phyloP scores from a whole-genome alignment of 768 basidiomycete genomes.

The Botryobasidium botryosum region DNA sequence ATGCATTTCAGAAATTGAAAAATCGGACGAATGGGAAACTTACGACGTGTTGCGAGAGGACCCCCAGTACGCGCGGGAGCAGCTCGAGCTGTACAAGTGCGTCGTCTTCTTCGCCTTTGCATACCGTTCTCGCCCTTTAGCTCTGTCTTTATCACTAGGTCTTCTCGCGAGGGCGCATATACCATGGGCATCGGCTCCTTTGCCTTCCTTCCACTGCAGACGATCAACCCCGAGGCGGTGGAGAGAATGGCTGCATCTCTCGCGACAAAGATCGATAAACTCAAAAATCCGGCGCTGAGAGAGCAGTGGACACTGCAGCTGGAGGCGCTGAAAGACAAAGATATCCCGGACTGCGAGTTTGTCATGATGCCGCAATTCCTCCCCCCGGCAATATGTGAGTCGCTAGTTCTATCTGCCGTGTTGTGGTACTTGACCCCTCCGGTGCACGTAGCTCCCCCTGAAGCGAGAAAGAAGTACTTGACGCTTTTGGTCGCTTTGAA shows the following conservation, averaged over 20 bases:
- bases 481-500: neutral
- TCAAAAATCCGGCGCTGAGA: neutral
- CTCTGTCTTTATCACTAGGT: no score
- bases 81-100: constrained; percentile 3
- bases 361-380: neutral
- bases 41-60: constrained; percentile 4
- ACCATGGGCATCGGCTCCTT: no score
- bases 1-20: constrained; percentile 4
- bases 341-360: neutral
- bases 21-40: neutral
- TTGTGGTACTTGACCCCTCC: no score
- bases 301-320: neutral
- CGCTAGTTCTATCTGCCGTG: no score
- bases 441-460: neutral
- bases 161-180: no score
- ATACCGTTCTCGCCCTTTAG: no score
- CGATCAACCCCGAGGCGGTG: no score
- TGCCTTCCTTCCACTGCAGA: no score
- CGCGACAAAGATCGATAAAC: no score
- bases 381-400: no score
- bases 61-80: neutral
- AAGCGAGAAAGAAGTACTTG: neutral
- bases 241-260: no score
- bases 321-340: neutral
- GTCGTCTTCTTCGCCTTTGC: no score